Base-by-base conservation (phyloP, 139 green algal species). In the Deuterostichococcus epilithicus region DNA sequence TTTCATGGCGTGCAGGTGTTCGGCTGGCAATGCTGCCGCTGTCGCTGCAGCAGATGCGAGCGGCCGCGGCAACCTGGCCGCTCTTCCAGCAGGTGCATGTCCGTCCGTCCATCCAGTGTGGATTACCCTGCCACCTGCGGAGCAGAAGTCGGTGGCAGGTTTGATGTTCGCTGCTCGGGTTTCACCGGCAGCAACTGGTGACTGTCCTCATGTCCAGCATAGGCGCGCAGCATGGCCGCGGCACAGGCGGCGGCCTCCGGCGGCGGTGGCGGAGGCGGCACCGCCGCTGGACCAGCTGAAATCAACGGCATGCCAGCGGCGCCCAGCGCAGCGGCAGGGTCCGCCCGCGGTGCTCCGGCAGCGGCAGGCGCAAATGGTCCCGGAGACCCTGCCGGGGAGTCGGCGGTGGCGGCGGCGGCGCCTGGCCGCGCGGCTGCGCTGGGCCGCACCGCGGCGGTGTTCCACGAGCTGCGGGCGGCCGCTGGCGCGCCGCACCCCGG, bases 401-500 rank as follows among this genome's bases (percentile, higher is more conserved):
- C 30, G 60, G 68, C 45, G 59, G 67, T 32, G 60, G 45, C 37
- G 45, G 45, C 28, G 37, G 32, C 66, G 39, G 36, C 30, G 33
- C 15, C 25, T 30, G 44, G 52, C 33, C 18, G 68, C 30, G 70
- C 35, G 33, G 38, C 35, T n/a, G 70, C 76, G 38, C 5, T 6
- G 18, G 37, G 33, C 30, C 33, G n/a, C 32, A 30, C 25, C 26
- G 38, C 68, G 37, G 32, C 60, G 44, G 35, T 66, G 20, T 76
- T 82, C 20, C n/a, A 44, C 4, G 30, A 82, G 75, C 81, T 93
- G 67, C 78, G 87, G 20, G n/a, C 20, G 28, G 83, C 82, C 77
- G 76, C 68, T n/a, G 78, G 66, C 0, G 84, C 80, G 5, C 88
- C 89, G 18, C 85, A 91, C 82, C 89, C 89, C 3, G 59, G 68